Base-by-base conservation (phyloP, 805 yeast genomes). In the Priceomyces castillae region DNA sequence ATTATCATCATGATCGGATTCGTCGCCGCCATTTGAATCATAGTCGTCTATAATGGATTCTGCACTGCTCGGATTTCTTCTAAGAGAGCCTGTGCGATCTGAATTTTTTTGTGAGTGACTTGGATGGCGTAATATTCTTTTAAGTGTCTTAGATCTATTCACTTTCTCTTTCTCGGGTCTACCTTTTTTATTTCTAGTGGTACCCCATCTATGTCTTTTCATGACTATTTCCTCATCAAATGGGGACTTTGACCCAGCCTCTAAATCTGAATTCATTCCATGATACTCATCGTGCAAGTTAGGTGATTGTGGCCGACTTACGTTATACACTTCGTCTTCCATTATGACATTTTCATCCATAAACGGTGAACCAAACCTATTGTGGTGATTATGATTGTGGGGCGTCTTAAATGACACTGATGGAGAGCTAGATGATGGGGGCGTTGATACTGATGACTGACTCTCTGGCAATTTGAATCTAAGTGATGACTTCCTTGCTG, bases 201-300 rank as follows among this genome's bases (percentile, higher is more conserved):
- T 90, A 46, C 97, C 97, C 96, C 95, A 88, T 65, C 96, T 75
- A 52, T 83, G 78, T 55, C 95, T 76, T 51, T 84, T 81, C 80
- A 86, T 84, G n/a, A 74, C 67, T 0, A 85, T 71, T 12, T 69
- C 74, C 26, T 69, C 62, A 34, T 80, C 54, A 18, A 33, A 33
- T 17, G 22, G 22, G 12, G 19, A 10, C 7, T 41, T 25, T 31
- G 46, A 46, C n/a, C 39, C 39, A 25, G 39, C 40, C 16, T 31
- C 31, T 17, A 18, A 19, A 4, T 33, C 36, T 33, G 36, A 17
- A 16, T 33, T 16, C 12, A 12, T 16, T 17, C 6, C 19, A 6
- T 7, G 22, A 10, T 16, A 33, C n/a, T 19, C 26, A 36, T 22
- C 30, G 7, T 19, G 26, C 20, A 52, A 45, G 48, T 64, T 55